These are phyloP conservation scores for Cadophora luteo-olivacea DNA, from an alignment of 2,329 filamentous ascomycete species.

Conservation along the genomic window DNA sequence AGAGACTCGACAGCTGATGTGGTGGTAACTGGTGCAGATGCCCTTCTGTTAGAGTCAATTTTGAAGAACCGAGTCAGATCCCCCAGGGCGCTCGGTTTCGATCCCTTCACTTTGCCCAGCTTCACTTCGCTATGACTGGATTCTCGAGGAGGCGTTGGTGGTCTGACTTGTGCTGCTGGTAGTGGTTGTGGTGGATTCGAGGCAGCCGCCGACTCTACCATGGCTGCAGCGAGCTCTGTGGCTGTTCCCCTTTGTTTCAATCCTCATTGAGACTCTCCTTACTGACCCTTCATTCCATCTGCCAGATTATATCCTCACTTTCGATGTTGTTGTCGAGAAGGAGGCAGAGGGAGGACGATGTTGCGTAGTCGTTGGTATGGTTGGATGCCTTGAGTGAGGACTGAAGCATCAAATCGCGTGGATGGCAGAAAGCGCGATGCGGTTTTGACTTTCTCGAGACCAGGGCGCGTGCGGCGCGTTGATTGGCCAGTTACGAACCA, in stretches of 20 bases:
- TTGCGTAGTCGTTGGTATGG: background rate
- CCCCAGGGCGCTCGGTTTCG: constrained; percentile 27
- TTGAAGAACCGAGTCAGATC: constrained; percentile 44
- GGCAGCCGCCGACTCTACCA: constrained; percentile 40
- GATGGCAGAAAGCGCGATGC: constrained; percentile 12
- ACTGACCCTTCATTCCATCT: background rate
- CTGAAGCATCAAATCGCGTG: background rate
- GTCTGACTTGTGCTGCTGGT: constrained; percentile 63
- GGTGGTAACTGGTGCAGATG: constrained; percentile 24
- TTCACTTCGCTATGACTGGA: constrained; percentile 46
- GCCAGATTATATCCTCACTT: constrained; percentile 15
- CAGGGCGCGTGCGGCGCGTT: constrained; percentile 9
- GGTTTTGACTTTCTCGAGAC: background rate
- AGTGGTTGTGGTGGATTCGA: constrained; percentile 41
- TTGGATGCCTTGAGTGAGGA: background rate
- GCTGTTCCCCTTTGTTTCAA: constrained; percentile 24
- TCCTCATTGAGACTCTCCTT: constrained; percentile 31
- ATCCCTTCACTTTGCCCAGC: constrained; percentile 33
- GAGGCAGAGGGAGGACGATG: background rate
- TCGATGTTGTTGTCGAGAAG: constrained; percentile 5
- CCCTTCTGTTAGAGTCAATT: constrained; percentile 30
- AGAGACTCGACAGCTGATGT: constrained; percentile 45
- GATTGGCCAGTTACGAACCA: background rate
- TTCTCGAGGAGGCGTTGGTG: constrained; percentile 69
- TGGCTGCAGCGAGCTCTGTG: constrained; percentile 42